A percentile compares a stretch with the other conserved stretches of the same genome.
These are phyloP conservation scores for Marasmius sp. DNA, from an alignment of 1,284 basidiomycete species.

Conservation along the genomic window DNA sequence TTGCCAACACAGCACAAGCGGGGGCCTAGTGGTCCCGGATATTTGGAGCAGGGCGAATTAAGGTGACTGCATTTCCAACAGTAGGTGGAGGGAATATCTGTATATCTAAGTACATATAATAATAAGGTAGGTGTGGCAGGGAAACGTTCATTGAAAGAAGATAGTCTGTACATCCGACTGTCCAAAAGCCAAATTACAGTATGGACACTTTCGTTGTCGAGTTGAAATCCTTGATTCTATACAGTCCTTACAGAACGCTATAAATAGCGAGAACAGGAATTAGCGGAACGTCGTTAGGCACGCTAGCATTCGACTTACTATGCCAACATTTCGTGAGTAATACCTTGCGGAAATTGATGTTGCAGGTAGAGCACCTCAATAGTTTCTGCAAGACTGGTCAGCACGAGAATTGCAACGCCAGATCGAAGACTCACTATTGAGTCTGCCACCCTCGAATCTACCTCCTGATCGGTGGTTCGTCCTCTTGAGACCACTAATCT, in stretches of 20 bases:
- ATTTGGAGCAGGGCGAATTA: too few species aligned
- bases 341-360: conserved; percentile 80
- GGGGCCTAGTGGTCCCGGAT: too few species aligned
- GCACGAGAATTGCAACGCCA: not conserved
- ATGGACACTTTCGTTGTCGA: conserved; percentile 94
- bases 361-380: conserved; percentile 92
- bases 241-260: conserved; percentile 89
- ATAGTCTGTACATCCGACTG: conserved; percentile 85
- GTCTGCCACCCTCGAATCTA: not conserved
- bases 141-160: conserved; percentile 68
- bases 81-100: not conserved
- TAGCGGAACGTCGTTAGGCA: conserved; percentile 2
- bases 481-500: conserved; percentile 10
- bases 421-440: conserved; percentile 5
- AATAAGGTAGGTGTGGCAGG: conserved; percentile 12
- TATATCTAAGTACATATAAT: conserved; percentile 2
- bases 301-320: conserved; percentile 53
- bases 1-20: too few species aligned
- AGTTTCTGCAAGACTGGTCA: conserved; percentile 58
- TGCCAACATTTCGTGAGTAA: conserved; percentile 95
- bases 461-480: conserved; percentile 1
- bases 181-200: conserved; percentile 85
- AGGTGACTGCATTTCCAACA: too few species aligned
- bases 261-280: conserved; percentile 2
- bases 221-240: conserved; percentile 88